phyloP scores from a whole-genome alignment of 768 basidiomycete genomes.

The Termitomyces sp. region DNA sequence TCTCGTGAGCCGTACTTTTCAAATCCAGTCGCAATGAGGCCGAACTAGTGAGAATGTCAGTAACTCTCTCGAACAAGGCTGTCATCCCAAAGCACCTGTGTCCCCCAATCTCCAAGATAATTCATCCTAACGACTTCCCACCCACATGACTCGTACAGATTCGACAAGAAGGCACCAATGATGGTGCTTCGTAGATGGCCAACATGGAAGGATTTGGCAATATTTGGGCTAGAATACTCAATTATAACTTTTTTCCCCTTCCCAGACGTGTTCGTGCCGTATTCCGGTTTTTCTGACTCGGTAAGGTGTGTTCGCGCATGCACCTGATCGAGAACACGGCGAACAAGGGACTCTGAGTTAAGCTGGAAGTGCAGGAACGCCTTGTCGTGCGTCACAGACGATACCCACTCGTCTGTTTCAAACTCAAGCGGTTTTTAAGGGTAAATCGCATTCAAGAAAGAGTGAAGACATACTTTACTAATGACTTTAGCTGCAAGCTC shows the following conservation, averaged over 20 bases:
- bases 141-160: constrained; percentile 87
- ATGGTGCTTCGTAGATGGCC: constrained; percentile 98
- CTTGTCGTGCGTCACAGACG: constrained; percentile 63
- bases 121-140: constrained; percentile 92
- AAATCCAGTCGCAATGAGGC: constrained; percentile 86
- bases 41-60: constrained; percentile 46
- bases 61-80: background rate
- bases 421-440: constrained; percentile 47
- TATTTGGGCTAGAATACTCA: constrained; percentile 96
- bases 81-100: constrained; percentile 59
- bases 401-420: constrained; percentile 75
- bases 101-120: constrained; percentile 98
- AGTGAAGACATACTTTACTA: constrained; percentile 52
- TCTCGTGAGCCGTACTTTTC: constrained; percentile 88
- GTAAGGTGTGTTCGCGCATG: constrained; percentile 64
- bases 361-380: constrained; percentile 82
- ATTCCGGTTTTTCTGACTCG: constrained; percentile 57
- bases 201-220: constrained; percentile 97
- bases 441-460: background rate
- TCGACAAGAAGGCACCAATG: constrained; percentile 91
- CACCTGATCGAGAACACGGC: constrained; percentile 67
- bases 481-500: constrained; percentile 71
- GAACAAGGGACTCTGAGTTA: constrained; percentile 58
- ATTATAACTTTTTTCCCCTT: constrained; percentile 80
- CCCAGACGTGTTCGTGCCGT: constrained; percentile 76